Evolutionary conservation across 768 basidiomycete species (phyloP).

Genomic region (Suillus subaureus): DNA sequence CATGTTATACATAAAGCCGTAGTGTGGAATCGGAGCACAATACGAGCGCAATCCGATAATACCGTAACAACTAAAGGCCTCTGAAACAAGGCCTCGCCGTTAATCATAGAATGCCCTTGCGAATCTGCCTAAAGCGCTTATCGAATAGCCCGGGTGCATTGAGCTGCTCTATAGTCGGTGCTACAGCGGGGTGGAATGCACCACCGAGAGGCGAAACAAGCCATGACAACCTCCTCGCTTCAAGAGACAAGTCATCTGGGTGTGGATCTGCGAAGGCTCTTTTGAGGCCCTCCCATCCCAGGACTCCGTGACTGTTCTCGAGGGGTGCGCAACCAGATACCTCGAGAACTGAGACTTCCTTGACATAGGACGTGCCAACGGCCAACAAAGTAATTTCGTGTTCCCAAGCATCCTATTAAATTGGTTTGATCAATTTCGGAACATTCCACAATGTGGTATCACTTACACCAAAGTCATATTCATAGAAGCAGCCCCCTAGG

Average conservation of each 20-base stretch:
- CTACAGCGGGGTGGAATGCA: constrained; percentile 9
- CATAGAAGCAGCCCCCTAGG: constrained; percentile 18
- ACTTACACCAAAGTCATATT: constrained; percentile 26
- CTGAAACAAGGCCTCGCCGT: neutral
- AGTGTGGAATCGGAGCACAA: neutral
- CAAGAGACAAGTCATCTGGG: neutral
- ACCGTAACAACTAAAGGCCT: neutral
- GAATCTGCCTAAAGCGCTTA: constrained; percentile 3
- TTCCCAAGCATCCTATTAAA: constrained; percentile 26
- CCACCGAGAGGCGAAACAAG: constrained; percentile 20
- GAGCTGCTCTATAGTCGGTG: constrained; percentile 9
- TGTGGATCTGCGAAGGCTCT: constrained; percentile 13
- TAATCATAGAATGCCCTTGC: neutral
- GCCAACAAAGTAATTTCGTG: constrained; percentile 14
- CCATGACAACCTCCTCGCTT: constrained; percentile 26
- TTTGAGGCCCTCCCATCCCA: constrained; percentile 16
- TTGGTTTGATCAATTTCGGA: neutral
- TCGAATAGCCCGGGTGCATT: constrained; percentile 10
- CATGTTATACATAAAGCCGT: neutral
- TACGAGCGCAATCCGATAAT: neutral
- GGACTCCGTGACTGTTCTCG: constrained; percentile 10
- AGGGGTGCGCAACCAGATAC: constrained; percentile 10
- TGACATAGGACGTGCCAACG: neutral
- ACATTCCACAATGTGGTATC: neutral
- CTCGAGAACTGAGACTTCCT: constrained; percentile 10